A percentile compares a stretch with the other conserved stretches of the same genome.
Evolutionary conservation across 352 stramenopile species (phyloP).

Genomic region (Phytophthora hibernalis): DNA sequence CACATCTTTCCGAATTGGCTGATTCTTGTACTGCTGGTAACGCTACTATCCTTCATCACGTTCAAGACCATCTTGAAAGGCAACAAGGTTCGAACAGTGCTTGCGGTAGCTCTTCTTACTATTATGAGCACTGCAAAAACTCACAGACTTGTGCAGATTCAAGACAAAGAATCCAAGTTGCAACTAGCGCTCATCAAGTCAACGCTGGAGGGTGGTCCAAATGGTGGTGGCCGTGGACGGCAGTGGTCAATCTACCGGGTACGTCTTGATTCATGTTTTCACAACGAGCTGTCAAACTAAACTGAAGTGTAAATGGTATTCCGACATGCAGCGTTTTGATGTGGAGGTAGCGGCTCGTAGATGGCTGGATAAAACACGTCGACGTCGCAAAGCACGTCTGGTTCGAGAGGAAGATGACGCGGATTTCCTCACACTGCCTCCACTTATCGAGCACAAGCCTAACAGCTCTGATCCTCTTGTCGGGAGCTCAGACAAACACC

Average conservation of each 20-base stretch:
- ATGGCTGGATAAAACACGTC: slow-evolving; percentile 66
- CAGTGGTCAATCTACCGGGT: slow-evolving; percentile 72
- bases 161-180: slow-evolving; percentile 55
- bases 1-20: slow-evolving; percentile 82
- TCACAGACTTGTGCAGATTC: slow-evolving; percentile 30
- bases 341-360: slow-evolving; percentile 58
- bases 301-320: too few relatives aligned
- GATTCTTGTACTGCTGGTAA: slow-evolving; percentile 73
- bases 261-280: slow-evolving; percentile 14
- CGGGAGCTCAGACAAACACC: slow-evolving; percentile 1
- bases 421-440: slow-evolving; percentile 68
- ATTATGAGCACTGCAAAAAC: background rate
- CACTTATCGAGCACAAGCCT: slow-evolving; percentile 32
- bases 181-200: slow-evolving; percentile 52
- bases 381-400: slow-evolving; percentile 46
- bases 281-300: too few relatives aligned
- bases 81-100: slow-evolving; percentile 42
- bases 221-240: slow-evolving; percentile 47
- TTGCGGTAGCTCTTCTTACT: background rate
- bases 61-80: slow-evolving; percentile 76
- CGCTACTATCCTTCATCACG: slow-evolving; percentile 70
- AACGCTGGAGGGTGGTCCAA: slow-evolving; percentile 48
- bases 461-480: slow-evolving; percentile 26
- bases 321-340: slow-evolving; percentile 55
- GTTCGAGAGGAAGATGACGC: slow-evolving; percentile 55